These are phyloP conservation scores for Paramyrothecium roridum DNA, from an alignment of 2,329 filamentous ascomycete species.

Conservation along the genomic window DNA sequence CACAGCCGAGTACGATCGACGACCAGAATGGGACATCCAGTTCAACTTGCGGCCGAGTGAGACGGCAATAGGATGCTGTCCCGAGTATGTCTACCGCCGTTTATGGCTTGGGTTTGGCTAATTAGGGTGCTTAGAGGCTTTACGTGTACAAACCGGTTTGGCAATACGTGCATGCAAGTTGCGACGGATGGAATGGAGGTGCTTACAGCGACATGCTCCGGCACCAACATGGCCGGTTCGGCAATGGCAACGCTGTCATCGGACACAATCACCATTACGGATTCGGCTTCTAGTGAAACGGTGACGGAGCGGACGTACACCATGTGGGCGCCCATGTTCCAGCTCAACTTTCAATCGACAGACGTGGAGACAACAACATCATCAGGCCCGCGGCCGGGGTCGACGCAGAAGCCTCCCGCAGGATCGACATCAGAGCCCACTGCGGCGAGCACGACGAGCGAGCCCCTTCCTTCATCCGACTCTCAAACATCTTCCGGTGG, in stretches of 20 bases:
- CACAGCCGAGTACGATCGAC: background rate
- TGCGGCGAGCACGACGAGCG: background rate
- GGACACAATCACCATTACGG: background rate
- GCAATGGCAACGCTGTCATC: background rate
- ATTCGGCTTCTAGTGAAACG: background rate
- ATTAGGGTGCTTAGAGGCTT: background rate
- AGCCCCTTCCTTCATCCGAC: background rate
- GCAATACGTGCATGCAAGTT: background rate
- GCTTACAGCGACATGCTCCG: background rate
- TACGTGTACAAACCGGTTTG: background rate
- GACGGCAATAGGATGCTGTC: constrained; percentile 1
- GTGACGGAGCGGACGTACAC: background rate
- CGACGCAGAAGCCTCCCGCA: background rate
- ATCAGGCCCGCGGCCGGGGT: background rate
- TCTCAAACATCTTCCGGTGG: background rate
- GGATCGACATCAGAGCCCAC: background rate
- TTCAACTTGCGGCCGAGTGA: background rate
- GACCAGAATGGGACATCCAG: background rate
- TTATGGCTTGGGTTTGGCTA: background rate
- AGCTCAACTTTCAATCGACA: background rate
- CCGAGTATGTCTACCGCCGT: background rate
- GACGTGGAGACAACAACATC: background rate
- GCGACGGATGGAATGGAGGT: background rate
- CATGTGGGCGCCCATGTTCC: background rate
- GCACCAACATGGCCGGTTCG: background rate